phyloP scores from a whole-genome alignment of 2,329 filamentous ascomycete genomes.

The Dendryphion nanum region DNA sequence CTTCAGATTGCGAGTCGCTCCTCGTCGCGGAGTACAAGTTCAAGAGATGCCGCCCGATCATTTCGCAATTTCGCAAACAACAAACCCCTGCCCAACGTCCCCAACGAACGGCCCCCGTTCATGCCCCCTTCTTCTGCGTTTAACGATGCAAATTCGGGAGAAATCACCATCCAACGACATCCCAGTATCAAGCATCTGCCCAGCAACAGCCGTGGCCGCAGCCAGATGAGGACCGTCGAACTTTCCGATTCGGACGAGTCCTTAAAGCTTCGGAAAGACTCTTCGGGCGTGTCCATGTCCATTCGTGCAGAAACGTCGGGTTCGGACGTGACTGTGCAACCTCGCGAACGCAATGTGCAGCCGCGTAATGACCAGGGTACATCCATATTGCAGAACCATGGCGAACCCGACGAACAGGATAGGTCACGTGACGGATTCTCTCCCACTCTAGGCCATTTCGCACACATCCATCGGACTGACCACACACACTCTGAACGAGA shows the following conservation, averaged over 20 bases:
- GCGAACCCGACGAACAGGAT: constrained; percentile 14
- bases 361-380: constrained; percentile 8
- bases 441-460: no score
- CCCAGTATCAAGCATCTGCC: constrained; percentile 11
- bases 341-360: constrained; percentile 3
- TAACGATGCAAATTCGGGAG: constrained; percentile 8
- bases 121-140: constrained; percentile 14
- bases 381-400: neutral
- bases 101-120: constrained; percentile 27
- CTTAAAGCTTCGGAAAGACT: constrained; percentile 12
- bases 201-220: constrained; percentile 2
- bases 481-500: constrained; percentile 10
- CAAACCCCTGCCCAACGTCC: constrained; percentile 36
- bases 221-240: constrained; percentile 15
- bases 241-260: constrained; percentile 19
- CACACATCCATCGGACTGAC: no score
- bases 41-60: constrained; percentile 28
- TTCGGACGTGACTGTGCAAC: constrained; percentile 17
- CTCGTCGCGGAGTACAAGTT: constrained; percentile 37
- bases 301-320: constrained; percentile 2
- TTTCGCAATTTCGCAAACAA: constrained; percentile 35
- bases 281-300: constrained; percentile 6
- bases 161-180: constrained; percentile 10
- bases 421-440: neutral
- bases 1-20: constrained; percentile 37